Conservation (phyloP, 2,329 filamentous ascomycete genomes). For the Metarhizium robertsii region DNA sequence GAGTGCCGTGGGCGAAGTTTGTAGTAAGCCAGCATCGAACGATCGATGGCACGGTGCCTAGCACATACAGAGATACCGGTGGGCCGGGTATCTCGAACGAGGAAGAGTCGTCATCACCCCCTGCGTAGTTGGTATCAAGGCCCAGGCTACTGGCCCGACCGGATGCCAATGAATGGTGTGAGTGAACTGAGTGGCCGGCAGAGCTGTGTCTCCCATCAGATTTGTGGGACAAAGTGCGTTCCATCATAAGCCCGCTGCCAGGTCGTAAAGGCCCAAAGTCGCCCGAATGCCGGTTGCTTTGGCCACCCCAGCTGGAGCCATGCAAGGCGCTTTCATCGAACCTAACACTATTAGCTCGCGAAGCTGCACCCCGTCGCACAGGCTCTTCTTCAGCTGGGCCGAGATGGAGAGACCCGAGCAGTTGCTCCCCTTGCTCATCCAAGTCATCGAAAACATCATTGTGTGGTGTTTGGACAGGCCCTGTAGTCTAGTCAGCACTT, state of each 20-base stretch:
- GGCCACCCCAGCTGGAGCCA: slow-evolving; percentile 69
- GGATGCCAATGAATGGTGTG: slow-evolving; percentile 60
- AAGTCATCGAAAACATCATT: slow-evolving; percentile 83
- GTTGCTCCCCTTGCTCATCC: slow-evolving; percentile 73
- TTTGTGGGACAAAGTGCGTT: slow-evolving; percentile 87
- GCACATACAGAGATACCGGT: slow-evolving; percentile 73
- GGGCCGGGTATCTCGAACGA: slow-evolving; percentile 64
- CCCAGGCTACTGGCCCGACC: slow-evolving; percentile 83
- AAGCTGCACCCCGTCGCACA: slow-evolving; percentile 75
- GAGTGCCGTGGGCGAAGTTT: slow-evolving; percentile 78
- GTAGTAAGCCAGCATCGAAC: slow-evolving; percentile 92
- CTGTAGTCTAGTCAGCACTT: slow-evolving; percentile 33
- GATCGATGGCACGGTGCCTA: slow-evolving; percentile 86
- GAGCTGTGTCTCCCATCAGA: slow-evolving; percentile 94
- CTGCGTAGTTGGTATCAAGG: slow-evolving; percentile 60
- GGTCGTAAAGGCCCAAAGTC: slow-evolving; percentile 74
- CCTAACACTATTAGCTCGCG: slow-evolving; percentile 90
- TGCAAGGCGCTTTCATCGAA: slow-evolving; percentile 95
- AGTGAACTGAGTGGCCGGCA: slow-evolving; percentile 69
- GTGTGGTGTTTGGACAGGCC: slow-evolving; percentile 69
- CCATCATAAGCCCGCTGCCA: slow-evolving; percentile 77
- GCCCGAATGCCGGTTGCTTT: slow-evolving; percentile 70
- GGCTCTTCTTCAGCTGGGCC: slow-evolving; percentile 77
- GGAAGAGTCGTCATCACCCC: slow-evolving; percentile 55
- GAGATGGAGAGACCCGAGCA: slow-evolving; percentile 73